Conservation (phyloP, 2,329 filamentous ascomycete species). For the Phoma sp. region DNA sequence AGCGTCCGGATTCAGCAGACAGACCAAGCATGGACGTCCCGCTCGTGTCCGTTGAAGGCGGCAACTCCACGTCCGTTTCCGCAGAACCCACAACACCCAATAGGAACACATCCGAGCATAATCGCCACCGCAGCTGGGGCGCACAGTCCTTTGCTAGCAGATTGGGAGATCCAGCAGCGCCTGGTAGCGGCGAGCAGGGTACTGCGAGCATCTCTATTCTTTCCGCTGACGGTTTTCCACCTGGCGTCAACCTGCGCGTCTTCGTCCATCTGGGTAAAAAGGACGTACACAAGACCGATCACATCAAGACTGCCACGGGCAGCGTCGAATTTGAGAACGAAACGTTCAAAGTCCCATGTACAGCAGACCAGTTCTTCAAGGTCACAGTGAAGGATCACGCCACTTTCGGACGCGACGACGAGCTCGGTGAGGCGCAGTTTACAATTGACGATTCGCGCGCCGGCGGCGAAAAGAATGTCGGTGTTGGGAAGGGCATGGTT, state of each 20-base stretch:
- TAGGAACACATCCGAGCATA: constrained; percentile 40
- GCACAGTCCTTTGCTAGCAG: constrained; percentile 50
- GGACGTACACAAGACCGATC: constrained; percentile 89
- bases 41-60: constrained; percentile 41
- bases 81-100: constrained; percentile 31
- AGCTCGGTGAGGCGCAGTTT: constrained; percentile 85
- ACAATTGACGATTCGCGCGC: constrained; percentile 83
- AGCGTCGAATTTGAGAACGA: constrained; percentile 65
- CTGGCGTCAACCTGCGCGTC: constrained; percentile 79
- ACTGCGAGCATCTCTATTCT: constrained; percentile 82
- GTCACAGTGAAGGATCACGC: constrained; percentile 84
- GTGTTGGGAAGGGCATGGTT: constrained; percentile 75
- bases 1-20: constrained; percentile 53
- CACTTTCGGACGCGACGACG: constrained; percentile 81
- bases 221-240: constrained; percentile 77
- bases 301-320: constrained; percentile 75
- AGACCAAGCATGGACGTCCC: constrained; percentile 40
- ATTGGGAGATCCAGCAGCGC: constrained; percentile 43
- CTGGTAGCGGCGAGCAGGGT: constrained; percentile 67
- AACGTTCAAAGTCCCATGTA: constrained; percentile 77
- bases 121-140: constrained; percentile 45
- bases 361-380: constrained; percentile 85
- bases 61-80: constrained; percentile 16
- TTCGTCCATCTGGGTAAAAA: constrained; percentile 72
- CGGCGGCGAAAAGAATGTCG: constrained; percentile 73